Conservation (phyloP, 805 yeast genomes). For the Candida palmyrensis region DNA sequence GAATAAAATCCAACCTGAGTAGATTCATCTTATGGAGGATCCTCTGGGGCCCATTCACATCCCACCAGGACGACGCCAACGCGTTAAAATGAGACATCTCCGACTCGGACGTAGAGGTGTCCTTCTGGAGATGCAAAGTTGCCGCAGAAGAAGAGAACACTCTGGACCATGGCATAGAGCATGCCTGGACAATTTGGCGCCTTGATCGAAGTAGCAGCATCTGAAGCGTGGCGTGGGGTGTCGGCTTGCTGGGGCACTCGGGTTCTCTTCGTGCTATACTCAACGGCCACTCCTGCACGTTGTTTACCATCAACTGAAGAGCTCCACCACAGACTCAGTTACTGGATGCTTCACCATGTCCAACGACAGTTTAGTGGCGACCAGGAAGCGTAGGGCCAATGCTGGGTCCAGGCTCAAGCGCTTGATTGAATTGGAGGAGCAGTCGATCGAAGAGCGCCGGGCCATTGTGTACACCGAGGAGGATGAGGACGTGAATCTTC, state of each 20-base stretch:
- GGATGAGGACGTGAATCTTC: slow-evolving; percentile 67
- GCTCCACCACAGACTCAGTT: too few relatives aligned
- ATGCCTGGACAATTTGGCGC: too few relatives aligned
- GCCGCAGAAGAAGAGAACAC: neutral
- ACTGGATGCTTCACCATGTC: slow-evolving; percentile 8
- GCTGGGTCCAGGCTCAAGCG: slow-evolving; percentile 84
- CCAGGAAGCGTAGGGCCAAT: slow-evolving; percentile 74
- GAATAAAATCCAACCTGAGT: slow-evolving; percentile 81
- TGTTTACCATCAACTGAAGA: too few relatives aligned
- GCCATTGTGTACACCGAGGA: slow-evolving; percentile 45
- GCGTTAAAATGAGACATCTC: slow-evolving; percentile 81
- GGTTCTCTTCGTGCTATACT: too few relatives aligned
- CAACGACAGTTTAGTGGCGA: slow-evolving; percentile 61
- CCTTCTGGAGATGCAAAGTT: slow-evolving; percentile 6
- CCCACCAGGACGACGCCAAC: slow-evolving; percentile 98
- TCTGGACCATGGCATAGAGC: neutral
- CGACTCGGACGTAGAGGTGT: slow-evolving; percentile 44
- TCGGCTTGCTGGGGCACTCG: too few relatives aligned
- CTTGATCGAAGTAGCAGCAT: neutral
- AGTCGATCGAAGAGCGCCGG: slow-evolving; percentile 23
- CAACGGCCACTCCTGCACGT: too few relatives aligned
- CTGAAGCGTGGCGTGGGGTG: too few relatives aligned
- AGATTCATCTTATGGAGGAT: slow-evolving; percentile 93
- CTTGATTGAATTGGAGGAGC: slow-evolving; percentile 68
- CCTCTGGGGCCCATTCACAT: slow-evolving; percentile 85